Conservation (phyloP, 148 eudicot genomes). For the Euryodendron excelsum region DNA sequence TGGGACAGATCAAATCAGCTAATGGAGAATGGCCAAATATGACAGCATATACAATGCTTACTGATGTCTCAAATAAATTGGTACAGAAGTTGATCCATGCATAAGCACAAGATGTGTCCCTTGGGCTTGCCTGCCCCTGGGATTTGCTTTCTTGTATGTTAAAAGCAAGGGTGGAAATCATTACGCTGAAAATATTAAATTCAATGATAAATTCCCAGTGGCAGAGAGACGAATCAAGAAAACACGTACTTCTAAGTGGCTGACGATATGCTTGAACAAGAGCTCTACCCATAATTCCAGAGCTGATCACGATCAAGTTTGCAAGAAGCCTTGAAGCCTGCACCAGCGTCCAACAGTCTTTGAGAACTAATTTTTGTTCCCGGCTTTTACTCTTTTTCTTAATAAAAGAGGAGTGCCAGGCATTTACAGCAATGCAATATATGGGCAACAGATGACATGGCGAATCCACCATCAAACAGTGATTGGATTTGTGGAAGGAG, state of each 20-base stretch:
- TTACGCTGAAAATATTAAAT: neutral
- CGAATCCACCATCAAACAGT: too few species aligned
- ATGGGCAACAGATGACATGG: too few species aligned
- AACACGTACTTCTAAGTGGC: slow-evolving; percentile 55
- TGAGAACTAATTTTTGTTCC: neutral
- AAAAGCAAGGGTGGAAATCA: neutral
- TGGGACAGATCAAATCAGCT: neutral
- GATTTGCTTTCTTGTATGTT: neutral
- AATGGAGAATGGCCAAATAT: neutral
- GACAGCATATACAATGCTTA: neutral
- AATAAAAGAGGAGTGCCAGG: too few species aligned
- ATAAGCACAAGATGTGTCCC: neutral
- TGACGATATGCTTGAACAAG: slow-evolving; percentile 73
- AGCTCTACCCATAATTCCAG: slow-evolving; percentile 62
- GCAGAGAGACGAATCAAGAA: neutral
- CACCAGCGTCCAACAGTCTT: neutral
- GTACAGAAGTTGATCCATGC: neutral
- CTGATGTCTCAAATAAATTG: neutral
- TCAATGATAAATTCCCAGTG: neutral
- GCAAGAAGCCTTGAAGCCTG: slow-evolving; percentile 71
- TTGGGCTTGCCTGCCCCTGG: neutral
- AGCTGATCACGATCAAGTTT: slow-evolving; percentile 58
- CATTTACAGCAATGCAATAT: too few species aligned
- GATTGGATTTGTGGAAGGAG: too few species aligned
- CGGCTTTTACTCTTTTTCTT: neutral